A percentile compares a stretch with the other conserved stretches of the same genome.
phyloP scores from a whole-genome alignment of 2,329 filamentous ascomycete genomes.

The Aspergillus pseudonomiae region DNA sequence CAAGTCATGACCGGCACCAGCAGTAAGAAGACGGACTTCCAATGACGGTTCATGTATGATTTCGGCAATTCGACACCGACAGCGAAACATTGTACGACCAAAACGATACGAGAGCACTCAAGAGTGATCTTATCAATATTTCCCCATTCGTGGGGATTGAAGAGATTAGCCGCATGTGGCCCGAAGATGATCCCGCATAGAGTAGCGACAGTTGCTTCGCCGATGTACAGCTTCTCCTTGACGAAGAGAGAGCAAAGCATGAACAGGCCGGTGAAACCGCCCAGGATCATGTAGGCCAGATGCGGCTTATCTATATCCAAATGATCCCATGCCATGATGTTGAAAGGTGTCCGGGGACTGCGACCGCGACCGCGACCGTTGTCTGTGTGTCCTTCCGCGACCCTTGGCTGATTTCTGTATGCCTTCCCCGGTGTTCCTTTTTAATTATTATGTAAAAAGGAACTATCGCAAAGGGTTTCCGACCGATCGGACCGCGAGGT shows the following conservation, averaged over 20 bases:
- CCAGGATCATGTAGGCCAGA: constrained; percentile 97
- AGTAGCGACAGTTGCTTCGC: constrained; percentile 90
- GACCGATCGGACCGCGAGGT: constrained; percentile 16
- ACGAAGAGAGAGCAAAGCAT: constrained; percentile 98
- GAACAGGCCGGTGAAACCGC: constrained; percentile 95
- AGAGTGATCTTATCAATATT: constrained; percentile 69
- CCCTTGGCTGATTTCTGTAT: constrained; percentile 2
- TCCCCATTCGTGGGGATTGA: constrained; percentile 64
- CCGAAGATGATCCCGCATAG: constrained; percentile 72
- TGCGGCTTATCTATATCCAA: constrained; percentile 83
- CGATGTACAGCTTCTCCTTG: constrained; percentile 98
- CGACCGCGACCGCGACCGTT: neutral
- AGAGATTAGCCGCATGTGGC: constrained; percentile 66
- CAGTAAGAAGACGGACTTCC: constrained; percentile 86
- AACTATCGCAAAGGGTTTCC: constrained; percentile 8
- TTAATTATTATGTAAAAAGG: neutral
- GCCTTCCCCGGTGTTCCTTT: neutral
- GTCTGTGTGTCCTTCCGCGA: constrained; percentile 4
- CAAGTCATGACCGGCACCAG: constrained; percentile 96
- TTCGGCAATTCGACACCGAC: constrained; percentile 71
- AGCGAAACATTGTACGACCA: constrained; percentile 74
- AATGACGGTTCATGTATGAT: constrained; percentile 94
- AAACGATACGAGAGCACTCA: constrained; percentile 71
- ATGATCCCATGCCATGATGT: constrained; percentile 55
- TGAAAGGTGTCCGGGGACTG: neutral